These are phyloP conservation scores for Lentinus tigrinus DNA, from an alignment of 768 basidiomycete genomes.

Conservation along the genomic window DNA sequence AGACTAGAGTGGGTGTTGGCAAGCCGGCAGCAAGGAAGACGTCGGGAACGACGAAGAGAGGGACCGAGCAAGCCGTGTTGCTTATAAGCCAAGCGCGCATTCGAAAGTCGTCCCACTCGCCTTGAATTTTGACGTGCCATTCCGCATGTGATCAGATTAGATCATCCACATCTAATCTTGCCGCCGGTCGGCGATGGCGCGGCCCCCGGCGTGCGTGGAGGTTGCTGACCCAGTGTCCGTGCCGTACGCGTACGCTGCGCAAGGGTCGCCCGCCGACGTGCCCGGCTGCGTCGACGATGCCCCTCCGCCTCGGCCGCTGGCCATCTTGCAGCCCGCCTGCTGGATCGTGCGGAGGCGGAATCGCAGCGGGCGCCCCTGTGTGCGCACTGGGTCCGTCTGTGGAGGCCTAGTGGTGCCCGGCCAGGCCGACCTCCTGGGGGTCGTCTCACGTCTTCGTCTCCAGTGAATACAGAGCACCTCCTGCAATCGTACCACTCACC, in stretches of 20 bases:
- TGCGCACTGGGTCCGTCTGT: background rate
- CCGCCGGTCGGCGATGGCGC: background rate
- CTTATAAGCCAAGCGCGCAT: slow-evolving; percentile 19
- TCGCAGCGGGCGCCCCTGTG: background rate
- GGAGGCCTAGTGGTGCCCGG: slow-evolving; percentile 9
- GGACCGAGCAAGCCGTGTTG: background rate
- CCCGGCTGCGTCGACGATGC: background rate
- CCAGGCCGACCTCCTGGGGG: background rate
- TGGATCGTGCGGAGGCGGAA: background rate
- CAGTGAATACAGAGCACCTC: background rate
- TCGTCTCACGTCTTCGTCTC: background rate
- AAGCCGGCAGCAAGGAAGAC: background rate
- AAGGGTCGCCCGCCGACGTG: background rate
- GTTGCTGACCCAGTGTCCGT: background rate
- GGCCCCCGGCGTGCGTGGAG: background rate
- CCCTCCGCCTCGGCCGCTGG: background rate
- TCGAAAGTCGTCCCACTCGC: slow-evolving; percentile 15
- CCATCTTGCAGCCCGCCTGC: background rate
- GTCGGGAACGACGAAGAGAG: slow-evolving; percentile 1
- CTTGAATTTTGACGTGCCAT: slow-evolving; percentile 12
- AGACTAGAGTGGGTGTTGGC: background rate
- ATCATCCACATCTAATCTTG: slow-evolving; percentile 16
- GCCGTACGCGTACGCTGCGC: background rate
- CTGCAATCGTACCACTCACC: background rate
- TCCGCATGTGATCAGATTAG: slow-evolving; percentile 9